phyloP scores from a whole-genome alignment of 768 basidiomycete genomes.

The Tylopilus sp. region DNA sequence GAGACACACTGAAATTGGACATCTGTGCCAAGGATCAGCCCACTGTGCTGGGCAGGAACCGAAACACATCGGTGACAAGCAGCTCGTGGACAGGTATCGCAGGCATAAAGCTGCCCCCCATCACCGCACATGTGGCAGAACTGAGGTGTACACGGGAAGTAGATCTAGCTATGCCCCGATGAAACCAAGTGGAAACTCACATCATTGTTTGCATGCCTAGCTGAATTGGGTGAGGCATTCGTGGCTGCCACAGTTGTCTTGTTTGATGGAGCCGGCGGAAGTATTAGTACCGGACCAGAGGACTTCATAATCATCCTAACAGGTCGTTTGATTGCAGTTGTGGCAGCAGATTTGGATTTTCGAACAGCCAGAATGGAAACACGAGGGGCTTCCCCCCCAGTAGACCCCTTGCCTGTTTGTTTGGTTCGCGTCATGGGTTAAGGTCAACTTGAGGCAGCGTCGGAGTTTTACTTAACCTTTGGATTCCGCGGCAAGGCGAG shows the following conservation, averaged over 20 bases:
- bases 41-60: background rate
- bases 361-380: background rate
- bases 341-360: background rate
- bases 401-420: background rate
- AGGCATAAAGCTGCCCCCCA: background rate
- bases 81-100: background rate
- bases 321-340: background rate
- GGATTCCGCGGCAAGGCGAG: too few species aligned
- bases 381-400: background rate
- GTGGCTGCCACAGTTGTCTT: too few species aligned
- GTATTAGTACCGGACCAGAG: too few species aligned
- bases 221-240: too few species aligned
- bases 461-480: too few species aligned
- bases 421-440: background rate
- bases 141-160: background rate
- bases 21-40: background rate
- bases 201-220: background rate
- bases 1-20: background rate
- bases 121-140: background rate
- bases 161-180: background rate
- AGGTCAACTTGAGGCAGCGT: too few species aligned
- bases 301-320: too few species aligned
- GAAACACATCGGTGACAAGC: background rate
- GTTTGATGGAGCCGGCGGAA: too few species aligned
- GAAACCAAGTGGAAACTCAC: background rate